Conservation (phyloP, 2,329 filamentous ascomycete genomes). For the Colletotrichum tropicicola region DNA sequence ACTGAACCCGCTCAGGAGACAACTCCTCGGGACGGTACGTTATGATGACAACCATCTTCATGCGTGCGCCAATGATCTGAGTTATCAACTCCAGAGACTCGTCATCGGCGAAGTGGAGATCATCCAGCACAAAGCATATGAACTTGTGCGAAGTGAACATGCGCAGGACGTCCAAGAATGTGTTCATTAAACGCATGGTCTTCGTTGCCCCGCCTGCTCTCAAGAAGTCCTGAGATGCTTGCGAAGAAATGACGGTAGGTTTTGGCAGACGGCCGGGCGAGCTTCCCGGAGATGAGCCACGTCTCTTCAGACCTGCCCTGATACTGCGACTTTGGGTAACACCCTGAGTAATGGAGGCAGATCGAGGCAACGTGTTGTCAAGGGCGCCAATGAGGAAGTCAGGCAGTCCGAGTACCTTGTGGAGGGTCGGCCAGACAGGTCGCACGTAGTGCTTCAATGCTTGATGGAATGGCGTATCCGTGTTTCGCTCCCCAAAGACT, state of each 20-base stretch:
- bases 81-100: constrained; percentile 87
- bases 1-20: constrained; percentile 61
- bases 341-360: constrained; percentile 47
- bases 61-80: constrained; percentile 79
- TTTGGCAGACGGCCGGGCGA: constrained; percentile 45
- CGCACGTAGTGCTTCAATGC: constrained; percentile 68
- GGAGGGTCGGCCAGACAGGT: constrained; percentile 71
- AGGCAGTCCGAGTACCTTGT: constrained; percentile 68
- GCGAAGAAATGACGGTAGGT: constrained; percentile 51
- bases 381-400: constrained; percentile 73
- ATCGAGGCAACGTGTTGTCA: constrained; percentile 46
- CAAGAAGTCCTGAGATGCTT: constrained; percentile 68
- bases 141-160: constrained; percentile 85
- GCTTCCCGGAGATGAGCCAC: constrained; percentile 59
- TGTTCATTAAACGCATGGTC: constrained; percentile 82
- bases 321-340: constrained; percentile 40
- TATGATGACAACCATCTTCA: constrained; percentile 84
- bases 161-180: constrained; percentile 85
- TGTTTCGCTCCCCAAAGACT: constrained; percentile 73
- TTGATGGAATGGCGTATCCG: constrained; percentile 70
- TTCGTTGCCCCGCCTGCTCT: constrained; percentile 67
- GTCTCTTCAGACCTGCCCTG: constrained; percentile 47
- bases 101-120: constrained; percentile 88
- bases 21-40: constrained; percentile 78
- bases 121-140: constrained; percentile 88